Conservation (phyloP, 2,329 filamentous ascomycete species). For the Colletotrichum endophyticum region DNA sequence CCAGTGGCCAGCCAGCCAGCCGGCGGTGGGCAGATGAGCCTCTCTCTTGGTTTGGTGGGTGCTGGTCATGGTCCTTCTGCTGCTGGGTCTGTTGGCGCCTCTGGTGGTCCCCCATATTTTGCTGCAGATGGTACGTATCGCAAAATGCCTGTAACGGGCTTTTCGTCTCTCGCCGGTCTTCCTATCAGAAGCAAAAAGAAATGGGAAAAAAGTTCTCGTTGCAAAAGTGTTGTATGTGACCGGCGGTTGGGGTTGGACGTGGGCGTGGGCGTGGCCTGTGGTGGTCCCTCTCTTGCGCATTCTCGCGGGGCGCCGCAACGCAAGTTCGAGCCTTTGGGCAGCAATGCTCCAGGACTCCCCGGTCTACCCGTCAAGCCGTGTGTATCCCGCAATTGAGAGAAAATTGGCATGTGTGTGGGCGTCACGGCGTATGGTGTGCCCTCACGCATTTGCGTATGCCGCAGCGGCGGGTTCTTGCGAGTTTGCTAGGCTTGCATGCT, state of each 20-base stretch:
- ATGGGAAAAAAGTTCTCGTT: neutral
- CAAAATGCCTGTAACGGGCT: neutral
- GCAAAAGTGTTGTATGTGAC: neutral
- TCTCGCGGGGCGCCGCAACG: constrained; percentile 17
- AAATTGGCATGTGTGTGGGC: neutral
- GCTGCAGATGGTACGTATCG: neutral
- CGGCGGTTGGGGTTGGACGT: constrained; percentile 1
- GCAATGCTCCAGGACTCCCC: constrained; percentile 22
- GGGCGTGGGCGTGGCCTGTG: neutral
- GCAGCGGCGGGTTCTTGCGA: neutral
- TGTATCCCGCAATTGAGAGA: neutral
- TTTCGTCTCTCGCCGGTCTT: neutral
- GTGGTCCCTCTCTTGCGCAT: constrained; percentile 13
- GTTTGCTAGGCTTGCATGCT: neutral
- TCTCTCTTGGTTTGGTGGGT: neutral
- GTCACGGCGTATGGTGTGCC: neutral
- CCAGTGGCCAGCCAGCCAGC: neutral
- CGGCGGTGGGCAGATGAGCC: neutral
- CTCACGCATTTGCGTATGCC: constrained; percentile 11
- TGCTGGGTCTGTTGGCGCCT: neutral
- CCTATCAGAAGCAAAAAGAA: constrained; percentile 11
- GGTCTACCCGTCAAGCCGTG: constrained; percentile 1
- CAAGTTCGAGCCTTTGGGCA: constrained; percentile 20
- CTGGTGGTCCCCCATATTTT: neutral
- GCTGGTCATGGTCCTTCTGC: neutral